Percentiles rank a stretch among this genome's conserved stretches.
Evolutionary conservation across 805 yeast genomes (phyloP).

Genomic region (Myxozyma vanderwaltii): DNA sequence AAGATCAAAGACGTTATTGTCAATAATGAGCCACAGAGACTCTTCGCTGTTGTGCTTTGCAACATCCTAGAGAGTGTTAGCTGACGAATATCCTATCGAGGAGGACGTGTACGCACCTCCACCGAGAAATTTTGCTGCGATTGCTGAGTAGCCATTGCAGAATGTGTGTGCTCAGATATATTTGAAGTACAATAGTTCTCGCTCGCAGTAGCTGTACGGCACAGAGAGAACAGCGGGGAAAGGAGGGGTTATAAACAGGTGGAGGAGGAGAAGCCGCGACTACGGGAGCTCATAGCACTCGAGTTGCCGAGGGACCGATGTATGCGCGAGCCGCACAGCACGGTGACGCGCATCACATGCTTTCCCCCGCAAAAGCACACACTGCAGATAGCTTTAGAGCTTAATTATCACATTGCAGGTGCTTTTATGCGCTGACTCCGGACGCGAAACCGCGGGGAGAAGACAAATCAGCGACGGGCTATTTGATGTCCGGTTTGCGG

Average conservation of each 20-base stretch:
- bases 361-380: neutral
- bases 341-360: conserved; percentile 15
- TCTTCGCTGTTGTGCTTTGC: conserved; percentile 71
- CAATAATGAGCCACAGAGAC: conserved; percentile 81
- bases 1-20: conserved; percentile 73
- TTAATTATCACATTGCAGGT: neutral
- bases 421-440: no score
- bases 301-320: conserved; percentile 13
- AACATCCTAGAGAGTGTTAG: conserved; percentile 49
- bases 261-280: no score
- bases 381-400: neutral
- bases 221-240: neutral
- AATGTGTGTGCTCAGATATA: neutral
- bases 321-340: neutral
- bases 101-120: conserved; percentile 7
- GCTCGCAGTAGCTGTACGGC: neutral
- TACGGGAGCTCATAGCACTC: no score
- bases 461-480: neutral
- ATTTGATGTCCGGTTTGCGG: no score
- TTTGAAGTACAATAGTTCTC: neutral
- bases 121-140: conserved; percentile 17
- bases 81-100: neutral
- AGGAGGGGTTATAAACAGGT: neutral
- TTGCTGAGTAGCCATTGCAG: conserved; percentile 17
- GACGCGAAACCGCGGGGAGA: neutral